These are phyloP conservation scores for Botrytis squamosa DNA, from an alignment of 2,329 filamentous ascomycete genomes.

Conservation along the genomic window DNA sequence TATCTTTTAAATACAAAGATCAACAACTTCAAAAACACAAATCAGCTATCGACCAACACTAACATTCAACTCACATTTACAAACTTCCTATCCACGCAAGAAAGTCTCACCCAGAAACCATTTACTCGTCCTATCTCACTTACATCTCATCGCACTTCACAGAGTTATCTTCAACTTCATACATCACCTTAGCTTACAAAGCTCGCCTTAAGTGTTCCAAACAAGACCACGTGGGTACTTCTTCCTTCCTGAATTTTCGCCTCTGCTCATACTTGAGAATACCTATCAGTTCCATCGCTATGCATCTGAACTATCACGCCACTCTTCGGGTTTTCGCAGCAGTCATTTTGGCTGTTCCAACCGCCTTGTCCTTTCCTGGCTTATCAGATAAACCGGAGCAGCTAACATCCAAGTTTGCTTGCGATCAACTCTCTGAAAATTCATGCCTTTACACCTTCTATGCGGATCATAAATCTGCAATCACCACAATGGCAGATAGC, in stretches of 20 bases:
- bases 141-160: not conserved
- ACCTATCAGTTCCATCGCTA: too few relatives aligned
- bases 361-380: not conserved
- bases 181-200: not conserved
- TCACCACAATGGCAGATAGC: not conserved
- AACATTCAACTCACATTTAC: too few relatives aligned
- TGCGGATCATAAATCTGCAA: not conserved
- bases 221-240: not conserved
- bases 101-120: too few relatives aligned
- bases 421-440: not conserved
- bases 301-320: not conserved
- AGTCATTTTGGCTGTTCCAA: not conserved
- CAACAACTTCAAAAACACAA: not conserved
- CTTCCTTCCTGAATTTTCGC: not conserved
- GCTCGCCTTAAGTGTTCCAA: not conserved
- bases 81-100: not conserved
- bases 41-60: too few relatives aligned
- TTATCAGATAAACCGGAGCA: too few relatives aligned
- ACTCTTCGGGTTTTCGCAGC: not conserved
- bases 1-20: not conserved
- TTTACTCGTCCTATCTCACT: not conserved
- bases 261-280: not conserved
- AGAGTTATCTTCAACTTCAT: not conserved
- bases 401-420: not conserved
- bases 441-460: not conserved